These are phyloP conservation scores for Paramyrothecium sp. DNA, from an alignment of 2,329 filamentous ascomycete species.

Conservation along the genomic window DNA sequence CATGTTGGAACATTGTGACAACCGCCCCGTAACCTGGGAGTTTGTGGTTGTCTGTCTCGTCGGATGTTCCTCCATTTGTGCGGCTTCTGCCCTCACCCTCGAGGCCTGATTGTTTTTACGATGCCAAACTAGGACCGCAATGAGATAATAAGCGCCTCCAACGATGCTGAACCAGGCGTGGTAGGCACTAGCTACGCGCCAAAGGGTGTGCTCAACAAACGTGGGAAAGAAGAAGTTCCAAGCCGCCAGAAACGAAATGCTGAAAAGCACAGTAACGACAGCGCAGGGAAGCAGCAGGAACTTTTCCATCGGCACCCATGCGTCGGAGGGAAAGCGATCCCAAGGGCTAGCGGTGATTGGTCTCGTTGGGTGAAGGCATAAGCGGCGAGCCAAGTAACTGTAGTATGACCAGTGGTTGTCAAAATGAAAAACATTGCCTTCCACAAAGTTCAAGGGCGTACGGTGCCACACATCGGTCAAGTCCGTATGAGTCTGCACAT, in stretches of 20 bases:
- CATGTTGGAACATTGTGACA: neutral
- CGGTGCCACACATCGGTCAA: conserved; percentile 18
- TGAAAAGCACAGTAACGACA: conserved; percentile 11
- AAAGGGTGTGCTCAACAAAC: conserved; percentile 12
- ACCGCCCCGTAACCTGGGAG: neutral
- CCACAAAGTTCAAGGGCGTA: conserved; percentile 32
- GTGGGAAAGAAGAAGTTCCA: conserved; percentile 27
- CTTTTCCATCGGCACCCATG: conserved; percentile 9
- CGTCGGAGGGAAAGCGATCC: conserved; percentile 21
- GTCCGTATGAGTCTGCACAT: conserved; percentile 18
- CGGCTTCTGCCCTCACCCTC: neutral
- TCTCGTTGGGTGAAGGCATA: conserved; percentile 13
- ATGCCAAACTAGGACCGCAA: neutral
- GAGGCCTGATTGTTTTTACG: neutral
- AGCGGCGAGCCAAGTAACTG: conserved; percentile 10
- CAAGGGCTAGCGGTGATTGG: conserved; percentile 13
- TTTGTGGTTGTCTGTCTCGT: neutral
- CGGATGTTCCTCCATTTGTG: neutral
- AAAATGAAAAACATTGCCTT: conserved; percentile 8
- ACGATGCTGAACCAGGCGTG: conserved; percentile 8
- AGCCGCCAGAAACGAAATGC: conserved; percentile 14
- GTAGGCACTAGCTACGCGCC: conserved; percentile 16
- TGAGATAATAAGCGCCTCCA: conserved; percentile 1
- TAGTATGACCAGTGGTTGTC: conserved; percentile 20
- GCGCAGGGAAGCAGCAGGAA: conserved; percentile 4